These are phyloP conservation scores for Tremella fuciformis DNA, from an alignment of 768 basidiomycete genomes.

Conservation along the genomic window DNA sequence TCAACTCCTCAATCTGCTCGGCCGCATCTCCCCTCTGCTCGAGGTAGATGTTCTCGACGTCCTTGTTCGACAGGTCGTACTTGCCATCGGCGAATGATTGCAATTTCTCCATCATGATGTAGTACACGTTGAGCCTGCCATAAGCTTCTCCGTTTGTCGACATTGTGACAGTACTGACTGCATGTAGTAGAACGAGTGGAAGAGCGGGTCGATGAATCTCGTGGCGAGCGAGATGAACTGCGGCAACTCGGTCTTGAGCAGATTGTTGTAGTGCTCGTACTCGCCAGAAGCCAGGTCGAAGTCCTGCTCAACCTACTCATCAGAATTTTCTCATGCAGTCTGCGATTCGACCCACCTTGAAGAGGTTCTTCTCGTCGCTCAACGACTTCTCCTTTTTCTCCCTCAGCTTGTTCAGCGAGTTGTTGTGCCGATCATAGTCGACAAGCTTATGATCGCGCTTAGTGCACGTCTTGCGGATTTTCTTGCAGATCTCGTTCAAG, in stretches of 20 bases:
- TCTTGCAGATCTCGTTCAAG: conserved; percentile 77
- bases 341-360: conserved; percentile 64
- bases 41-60: conserved; percentile 76
- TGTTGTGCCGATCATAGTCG: conserved; percentile 95
- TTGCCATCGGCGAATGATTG: conserved; percentile 74
- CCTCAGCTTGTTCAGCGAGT: conserved; percentile 86
- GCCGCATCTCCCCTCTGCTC: conserved; percentile 77
- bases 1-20: conserved; percentile 71
- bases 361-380: conserved; percentile 92
- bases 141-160: conserved; percentile 3
- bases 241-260: conserved; percentile 86
- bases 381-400: conserved; percentile 98
- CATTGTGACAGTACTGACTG: conserved; percentile 63
- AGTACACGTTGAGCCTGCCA: conserved; percentile 81
- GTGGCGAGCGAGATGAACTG: conserved; percentile 85
- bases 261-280: conserved; percentile 86
- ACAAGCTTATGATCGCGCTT: conserved; percentile 97
- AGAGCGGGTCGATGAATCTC: conserved; percentile 92
- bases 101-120: conserved; percentile 90
- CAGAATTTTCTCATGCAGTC: neutral
- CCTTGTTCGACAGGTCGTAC: conserved; percentile 65
- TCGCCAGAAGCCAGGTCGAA: conserved; percentile 88
- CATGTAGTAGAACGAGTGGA: conserved; percentile 99
- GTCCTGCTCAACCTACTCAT: conserved; percentile 80
- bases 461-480: conserved; percentile 86